Evolutionary conservation across 2,329 filamentous ascomycete species (phyloP).

Genomic region (Paecilomyces formosus): DNA sequence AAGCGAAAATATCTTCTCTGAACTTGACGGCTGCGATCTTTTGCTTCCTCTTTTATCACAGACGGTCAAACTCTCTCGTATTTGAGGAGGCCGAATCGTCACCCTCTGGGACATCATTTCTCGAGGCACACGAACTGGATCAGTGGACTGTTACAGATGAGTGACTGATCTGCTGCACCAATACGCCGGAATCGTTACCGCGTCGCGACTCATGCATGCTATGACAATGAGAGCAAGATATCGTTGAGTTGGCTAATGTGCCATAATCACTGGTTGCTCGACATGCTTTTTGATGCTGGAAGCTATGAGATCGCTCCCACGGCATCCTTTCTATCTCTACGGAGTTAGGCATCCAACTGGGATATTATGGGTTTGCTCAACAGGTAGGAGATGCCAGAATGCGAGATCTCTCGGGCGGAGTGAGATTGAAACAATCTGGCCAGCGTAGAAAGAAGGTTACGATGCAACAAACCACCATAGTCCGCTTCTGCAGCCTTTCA

Average conservation of each 20-base stretch:
- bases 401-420: background rate
- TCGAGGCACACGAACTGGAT: too few relatives aligned
- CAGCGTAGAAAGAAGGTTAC: background rate
- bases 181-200: background rate
- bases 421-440: background rate
- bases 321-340: background rate
- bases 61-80: background rate
- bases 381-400: background rate
- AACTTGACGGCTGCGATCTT: background rate
- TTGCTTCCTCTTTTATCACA: background rate
- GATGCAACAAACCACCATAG: slow-evolving; percentile 22
- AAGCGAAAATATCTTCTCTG: background rate
- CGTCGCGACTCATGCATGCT: background rate
- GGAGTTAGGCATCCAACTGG: background rate
- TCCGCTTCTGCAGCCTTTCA: slow-evolving; percentile 26
- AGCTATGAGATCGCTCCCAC: background rate
- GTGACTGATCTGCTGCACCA: background rate
- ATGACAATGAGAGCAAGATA: background rate
- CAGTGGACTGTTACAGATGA: background rate
- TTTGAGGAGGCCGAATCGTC: background rate
- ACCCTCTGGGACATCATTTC: background rate
- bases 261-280: background rate
- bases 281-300: background rate
- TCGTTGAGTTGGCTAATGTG: background rate
- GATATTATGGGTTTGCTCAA: background rate